These are phyloP conservation scores for Yarrowia sp. DNA, from an alignment of 805 yeast species.

Conservation along the genomic window DNA sequence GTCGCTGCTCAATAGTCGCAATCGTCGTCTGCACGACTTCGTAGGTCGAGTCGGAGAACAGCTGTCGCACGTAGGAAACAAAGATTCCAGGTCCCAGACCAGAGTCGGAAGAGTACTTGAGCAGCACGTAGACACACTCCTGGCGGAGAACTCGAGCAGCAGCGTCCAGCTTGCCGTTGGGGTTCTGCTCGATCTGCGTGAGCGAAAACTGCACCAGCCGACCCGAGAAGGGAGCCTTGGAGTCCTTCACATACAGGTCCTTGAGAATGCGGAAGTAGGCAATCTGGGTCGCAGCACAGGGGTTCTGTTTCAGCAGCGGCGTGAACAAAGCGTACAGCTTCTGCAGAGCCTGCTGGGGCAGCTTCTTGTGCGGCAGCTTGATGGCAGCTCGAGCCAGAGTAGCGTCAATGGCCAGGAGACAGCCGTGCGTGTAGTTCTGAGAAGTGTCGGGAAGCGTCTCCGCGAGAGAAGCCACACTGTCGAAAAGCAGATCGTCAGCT, in stretches of 20 bases:
- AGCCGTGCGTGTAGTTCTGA: constrained; percentile 61
- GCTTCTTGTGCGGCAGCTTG: background rate
- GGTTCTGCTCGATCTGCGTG: background rate
- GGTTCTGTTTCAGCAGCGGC: constrained; percentile 29
- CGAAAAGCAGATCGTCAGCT: constrained; percentile 35
- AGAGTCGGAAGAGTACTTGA: constrained; percentile 13
- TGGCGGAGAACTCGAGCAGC: constrained; percentile 28
- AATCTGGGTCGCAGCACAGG: constrained; percentile 32
- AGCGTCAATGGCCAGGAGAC: constrained; percentile 49
- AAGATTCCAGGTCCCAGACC: constrained; percentile 9
- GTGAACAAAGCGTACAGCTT: constrained; percentile 13
- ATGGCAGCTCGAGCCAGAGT: constrained; percentile 32
- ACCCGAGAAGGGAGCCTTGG: constrained; percentile 3
- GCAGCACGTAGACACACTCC: constrained; percentile 28
- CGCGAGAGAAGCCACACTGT: background rate
- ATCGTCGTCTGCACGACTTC: constrained; percentile 32
- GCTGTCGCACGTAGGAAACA: constrained; percentile 18
- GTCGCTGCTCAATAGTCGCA: constrained; percentile 25
- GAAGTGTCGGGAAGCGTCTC: constrained; percentile 28
- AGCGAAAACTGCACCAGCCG: constrained; percentile 13
- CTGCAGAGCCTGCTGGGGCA: background rate
- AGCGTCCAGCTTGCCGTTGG: constrained; percentile 24
- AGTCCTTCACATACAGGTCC: background rate
- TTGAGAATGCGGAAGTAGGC: constrained; percentile 28
- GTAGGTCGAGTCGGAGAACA: constrained; percentile 30